Evolutionary conservation across 345 rosid genomes (phyloP).

Genomic region (Heritiera littoralis): DNA sequence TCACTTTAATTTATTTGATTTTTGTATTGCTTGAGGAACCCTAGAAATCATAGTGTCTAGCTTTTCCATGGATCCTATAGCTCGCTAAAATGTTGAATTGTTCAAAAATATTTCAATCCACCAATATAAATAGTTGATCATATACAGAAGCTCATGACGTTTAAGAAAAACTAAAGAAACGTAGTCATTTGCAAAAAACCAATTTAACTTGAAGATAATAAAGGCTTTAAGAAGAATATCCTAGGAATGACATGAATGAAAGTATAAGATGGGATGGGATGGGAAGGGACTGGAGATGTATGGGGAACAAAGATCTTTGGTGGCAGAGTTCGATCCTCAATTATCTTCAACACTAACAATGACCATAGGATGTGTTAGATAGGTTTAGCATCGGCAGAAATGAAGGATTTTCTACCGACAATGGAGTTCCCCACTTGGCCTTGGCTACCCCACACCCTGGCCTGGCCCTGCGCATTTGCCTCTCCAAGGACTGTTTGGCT

Average conservation of each 20-base stretch:
- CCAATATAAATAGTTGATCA: too few species aligned
- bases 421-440: background rate
- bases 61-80: too few species aligned
- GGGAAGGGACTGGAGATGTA: background rate
- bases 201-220: background rate
- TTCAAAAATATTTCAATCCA: too few species aligned
- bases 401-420: background rate
- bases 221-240: background rate
- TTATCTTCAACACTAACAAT: background rate
- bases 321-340: background rate
- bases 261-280: background rate
- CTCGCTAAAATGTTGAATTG: too few species aligned
- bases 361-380: background rate
- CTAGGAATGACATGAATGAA: background rate
- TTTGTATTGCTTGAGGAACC: too few species aligned
- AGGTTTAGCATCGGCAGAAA: background rate
- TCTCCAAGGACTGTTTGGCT: background rate
- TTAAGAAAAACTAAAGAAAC: background rate
- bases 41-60: too few species aligned
- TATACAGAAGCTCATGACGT: too few species aligned
- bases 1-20: too few species aligned
- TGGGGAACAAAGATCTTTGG: constrained; percentile 6
- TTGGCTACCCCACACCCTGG: background rate
- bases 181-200: background rate
- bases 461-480: background rate